Evolutionary conservation across 2,329 filamentous ascomycete species (phyloP).

Genomic region (Ascosphaera pollenicola): DNA sequence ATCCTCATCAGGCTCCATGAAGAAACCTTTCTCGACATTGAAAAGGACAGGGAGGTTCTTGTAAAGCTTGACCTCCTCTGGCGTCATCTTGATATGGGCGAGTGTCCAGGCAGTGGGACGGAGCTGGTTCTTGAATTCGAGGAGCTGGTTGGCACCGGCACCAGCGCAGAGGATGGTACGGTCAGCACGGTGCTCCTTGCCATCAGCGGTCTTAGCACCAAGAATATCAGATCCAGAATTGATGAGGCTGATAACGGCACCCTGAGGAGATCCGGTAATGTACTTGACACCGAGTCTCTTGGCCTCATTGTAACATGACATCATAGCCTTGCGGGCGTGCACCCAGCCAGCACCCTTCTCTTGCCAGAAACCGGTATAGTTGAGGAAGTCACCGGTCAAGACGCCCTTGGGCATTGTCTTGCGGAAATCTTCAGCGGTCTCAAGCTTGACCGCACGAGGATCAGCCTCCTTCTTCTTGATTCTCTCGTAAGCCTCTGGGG

Average conservation of each 20-base stretch:
- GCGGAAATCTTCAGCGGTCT: slow-evolving; percentile 24
- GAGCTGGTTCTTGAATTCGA: slow-evolving; percentile 30
- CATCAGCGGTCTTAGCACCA: slow-evolving; percentile 24
- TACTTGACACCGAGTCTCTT: slow-evolving; percentile 23
- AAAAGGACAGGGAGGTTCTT: slow-evolving; percentile 28
- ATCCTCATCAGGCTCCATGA: slow-evolving; percentile 25
- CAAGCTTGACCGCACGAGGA: slow-evolving; percentile 14
- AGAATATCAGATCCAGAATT: slow-evolving; percentile 15
- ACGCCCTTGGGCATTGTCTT: slow-evolving; percentile 30
- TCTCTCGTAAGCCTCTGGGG: slow-evolving; percentile 16
- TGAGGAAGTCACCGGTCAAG: slow-evolving; percentile 26
- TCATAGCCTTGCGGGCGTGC: slow-evolving; percentile 27
- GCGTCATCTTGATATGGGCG: slow-evolving; percentile 27
- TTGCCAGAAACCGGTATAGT: slow-evolving; percentile 25
- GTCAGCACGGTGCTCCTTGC: slow-evolving; percentile 19
- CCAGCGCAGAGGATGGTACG: slow-evolving; percentile 28
- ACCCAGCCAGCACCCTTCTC: slow-evolving; percentile 27
- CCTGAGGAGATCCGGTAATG: slow-evolving; percentile 17
- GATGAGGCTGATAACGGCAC: slow-evolving; percentile 19
- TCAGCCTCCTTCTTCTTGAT: slow-evolving; percentile 15
- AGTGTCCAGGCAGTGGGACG: slow-evolving; percentile 33
- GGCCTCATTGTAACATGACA: slow-evolving; percentile 5
- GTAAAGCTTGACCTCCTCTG: slow-evolving; percentile 23
- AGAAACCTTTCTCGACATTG: slow-evolving; percentile 26
- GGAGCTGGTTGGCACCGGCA: slow-evolving; percentile 23